Evolutionary conservation across 2,329 filamentous ascomycete genomes (phyloP).

Genomic region (Ophiocordyceps camponoti-leonardi): DNA sequence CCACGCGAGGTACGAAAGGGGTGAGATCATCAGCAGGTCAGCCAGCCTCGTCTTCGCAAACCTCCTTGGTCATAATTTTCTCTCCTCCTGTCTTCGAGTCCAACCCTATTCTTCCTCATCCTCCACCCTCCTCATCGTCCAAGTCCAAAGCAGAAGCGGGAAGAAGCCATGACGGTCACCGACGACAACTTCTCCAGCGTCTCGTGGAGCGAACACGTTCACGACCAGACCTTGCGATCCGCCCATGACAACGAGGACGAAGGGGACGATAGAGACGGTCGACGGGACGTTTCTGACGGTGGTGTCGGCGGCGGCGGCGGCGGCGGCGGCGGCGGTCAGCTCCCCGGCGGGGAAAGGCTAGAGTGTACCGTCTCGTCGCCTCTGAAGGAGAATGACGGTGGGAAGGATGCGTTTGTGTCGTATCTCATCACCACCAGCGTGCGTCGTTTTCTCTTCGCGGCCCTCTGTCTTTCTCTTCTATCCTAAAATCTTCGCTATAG

Average conservation of each 20-base stretch:
- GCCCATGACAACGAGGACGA: slow-evolving; percentile 16
- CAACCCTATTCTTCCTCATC: neutral
- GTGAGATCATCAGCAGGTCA: neutral
- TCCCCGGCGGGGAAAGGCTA: slow-evolving; percentile 55
- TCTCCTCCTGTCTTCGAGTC: no score
- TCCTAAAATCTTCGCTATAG: no score
- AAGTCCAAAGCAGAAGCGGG: no score
- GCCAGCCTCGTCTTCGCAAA: neutral
- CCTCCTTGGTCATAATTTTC: no score
- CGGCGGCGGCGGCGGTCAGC: no score
- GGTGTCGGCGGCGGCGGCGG: no score
- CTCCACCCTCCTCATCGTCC: neutral
- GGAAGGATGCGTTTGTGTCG: slow-evolving; percentile 91
- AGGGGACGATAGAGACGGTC: slow-evolving; percentile 25
- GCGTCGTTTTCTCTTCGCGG: slow-evolving; percentile 9
- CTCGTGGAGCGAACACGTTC: slow-evolving; percentile 52
- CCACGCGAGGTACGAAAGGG: neutral
- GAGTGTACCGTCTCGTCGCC: slow-evolving; percentile 72
- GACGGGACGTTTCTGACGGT: slow-evolving; percentile 36
- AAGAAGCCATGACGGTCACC: slow-evolving; percentile 28
- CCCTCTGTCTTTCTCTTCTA: no score
- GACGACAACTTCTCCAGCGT: slow-evolving; percentile 66
- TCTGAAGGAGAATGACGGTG: slow-evolving; percentile 89
- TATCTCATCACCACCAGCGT: slow-evolving; percentile 88
- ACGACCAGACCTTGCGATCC: slow-evolving; percentile 16